Conservation (phyloP, 2,329 filamentous ascomycete species). For the Phialophora chinensis region DNA sequence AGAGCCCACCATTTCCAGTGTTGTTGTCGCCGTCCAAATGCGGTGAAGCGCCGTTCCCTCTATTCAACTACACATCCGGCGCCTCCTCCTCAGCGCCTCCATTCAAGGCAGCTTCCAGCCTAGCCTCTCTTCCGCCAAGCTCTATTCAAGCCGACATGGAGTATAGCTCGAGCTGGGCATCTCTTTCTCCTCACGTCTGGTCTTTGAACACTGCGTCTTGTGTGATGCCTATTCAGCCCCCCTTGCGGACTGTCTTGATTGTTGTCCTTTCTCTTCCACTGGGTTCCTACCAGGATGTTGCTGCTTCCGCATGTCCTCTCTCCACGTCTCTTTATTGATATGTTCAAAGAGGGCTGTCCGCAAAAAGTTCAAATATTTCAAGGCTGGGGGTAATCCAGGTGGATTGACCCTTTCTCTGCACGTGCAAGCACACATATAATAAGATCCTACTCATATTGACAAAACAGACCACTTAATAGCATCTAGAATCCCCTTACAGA, state of each 20-base stretch:
- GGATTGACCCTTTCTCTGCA: background rate
- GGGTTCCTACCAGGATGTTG: background rate
- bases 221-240: constrained; percentile 24
- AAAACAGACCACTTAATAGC: background rate
- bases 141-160: constrained; percentile 28
- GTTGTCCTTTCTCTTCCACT: constrained; percentile 16
- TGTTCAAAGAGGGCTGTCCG: constrained; percentile 9
- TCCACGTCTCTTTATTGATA: constrained; percentile 23
- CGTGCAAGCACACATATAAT: background rate
- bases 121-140: background rate
- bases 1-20: background rate
- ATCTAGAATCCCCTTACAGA: background rate
- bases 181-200: constrained; percentile 13
- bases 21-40: constrained; percentile 16
- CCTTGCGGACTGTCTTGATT: constrained; percentile 18
- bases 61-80: constrained; percentile 30
- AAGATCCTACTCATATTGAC: background rate
- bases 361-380: background rate
- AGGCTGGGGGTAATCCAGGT: background rate
- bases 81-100: constrained; percentile 10
- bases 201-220: constrained; percentile 10
- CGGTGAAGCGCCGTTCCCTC: constrained; percentile 16
- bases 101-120: constrained; percentile 27
- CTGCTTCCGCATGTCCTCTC: constrained; percentile 2
- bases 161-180: constrained; percentile 5